Evolutionary conservation across 805 yeast species (phyloP).

Genomic region (Kodamaea kaohsiungensis): DNA sequence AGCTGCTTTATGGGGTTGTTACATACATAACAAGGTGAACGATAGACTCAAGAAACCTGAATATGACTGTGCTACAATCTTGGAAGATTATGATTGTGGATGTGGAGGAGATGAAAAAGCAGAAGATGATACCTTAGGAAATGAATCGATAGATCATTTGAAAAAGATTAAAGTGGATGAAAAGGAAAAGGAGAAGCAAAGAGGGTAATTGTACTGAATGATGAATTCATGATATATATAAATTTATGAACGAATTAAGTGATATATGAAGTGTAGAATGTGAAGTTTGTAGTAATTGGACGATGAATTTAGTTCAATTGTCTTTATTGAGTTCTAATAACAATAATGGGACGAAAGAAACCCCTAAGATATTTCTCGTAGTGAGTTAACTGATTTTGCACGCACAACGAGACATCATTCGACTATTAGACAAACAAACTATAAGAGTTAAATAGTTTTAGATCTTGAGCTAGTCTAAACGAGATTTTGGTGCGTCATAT

Average conservation of each 20-base stretch:
- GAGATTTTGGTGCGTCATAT: too few relatives aligned
- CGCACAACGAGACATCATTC: too few relatives aligned
- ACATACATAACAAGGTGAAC: slow-evolving; percentile 85
- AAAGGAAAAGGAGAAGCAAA: slow-evolving; percentile 21
- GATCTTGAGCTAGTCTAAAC: too few relatives aligned
- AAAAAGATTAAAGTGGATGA: slow-evolving; percentile 47
- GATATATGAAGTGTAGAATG: not conserved
- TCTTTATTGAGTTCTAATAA: too few relatives aligned
- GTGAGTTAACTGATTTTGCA: too few relatives aligned
- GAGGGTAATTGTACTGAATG: slow-evolving; percentile 23
- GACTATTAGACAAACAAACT: too few relatives aligned
- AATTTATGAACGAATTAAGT: not conserved
- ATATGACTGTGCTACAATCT: slow-evolving; percentile 82
- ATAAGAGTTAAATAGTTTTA: too few relatives aligned
- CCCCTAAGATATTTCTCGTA: too few relatives aligned
- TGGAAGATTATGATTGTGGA: slow-evolving; percentile 95
- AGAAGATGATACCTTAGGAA: slow-evolving; percentile 41
- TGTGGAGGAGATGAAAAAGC: slow-evolving; percentile 77
- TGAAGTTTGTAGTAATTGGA: not conserved
- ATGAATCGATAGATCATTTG: slow-evolving; percentile 40
- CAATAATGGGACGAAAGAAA: too few relatives aligned
- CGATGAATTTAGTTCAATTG: too few relatives aligned
- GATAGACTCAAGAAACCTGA: slow-evolving; percentile 62
- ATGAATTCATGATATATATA: too few relatives aligned
- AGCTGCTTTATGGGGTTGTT: slow-evolving; percentile 97